Conservation (phyloP, 2,329 filamentous ascomycete species). For the Podosphaera aphanis region DNA sequence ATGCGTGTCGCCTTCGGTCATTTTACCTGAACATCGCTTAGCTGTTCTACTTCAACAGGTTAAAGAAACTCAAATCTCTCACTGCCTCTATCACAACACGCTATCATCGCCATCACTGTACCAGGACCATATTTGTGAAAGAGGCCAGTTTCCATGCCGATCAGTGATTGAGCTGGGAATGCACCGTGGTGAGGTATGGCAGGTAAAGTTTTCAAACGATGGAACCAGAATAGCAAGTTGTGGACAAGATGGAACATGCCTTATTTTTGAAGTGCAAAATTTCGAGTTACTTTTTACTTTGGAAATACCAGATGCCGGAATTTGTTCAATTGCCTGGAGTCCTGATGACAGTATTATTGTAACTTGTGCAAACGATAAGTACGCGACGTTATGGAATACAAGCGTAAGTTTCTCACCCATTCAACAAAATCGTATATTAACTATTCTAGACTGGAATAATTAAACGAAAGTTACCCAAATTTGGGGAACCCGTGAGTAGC, state of each 20-base stretch:
- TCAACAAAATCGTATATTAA: slow-evolving; percentile 3
- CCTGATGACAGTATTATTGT: slow-evolving; percentile 73
- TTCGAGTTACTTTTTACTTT: slow-evolving; percentile 42
- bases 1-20: slow-evolving; percentile 84
- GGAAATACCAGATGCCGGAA: slow-evolving; percentile 41
- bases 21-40: slow-evolving; percentile 83
- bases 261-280: slow-evolving; percentile 57
- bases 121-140: slow-evolving; percentile 65
- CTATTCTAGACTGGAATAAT: slow-evolving; percentile 32
- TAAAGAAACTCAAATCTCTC: slow-evolving; percentile 60
- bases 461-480: slow-evolving; percentile 40
- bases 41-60: slow-evolving; percentile 62
- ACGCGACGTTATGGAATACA: slow-evolving; percentile 53
- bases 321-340: slow-evolving; percentile 73
- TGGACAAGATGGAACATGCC: slow-evolving; percentile 48
- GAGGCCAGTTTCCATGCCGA: slow-evolving; percentile 53
- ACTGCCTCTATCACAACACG: slow-evolving; percentile 76
- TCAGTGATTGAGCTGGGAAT: slow-evolving; percentile 46
- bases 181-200: slow-evolving; percentile 73
- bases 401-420: slow-evolving; percentile 24
- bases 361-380: slow-evolving; percentile 54
- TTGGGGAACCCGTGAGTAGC: slow-evolving; percentile 65
- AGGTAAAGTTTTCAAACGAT: slow-evolving; percentile 71
- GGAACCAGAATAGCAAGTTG: slow-evolving; percentile 64
- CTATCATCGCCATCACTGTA: slow-evolving; percentile 61